These are phyloP conservation scores for Sclerotinia spermophila DNA, from an alignment of 2,329 filamentous ascomycete species.

Conservation along the genomic window DNA sequence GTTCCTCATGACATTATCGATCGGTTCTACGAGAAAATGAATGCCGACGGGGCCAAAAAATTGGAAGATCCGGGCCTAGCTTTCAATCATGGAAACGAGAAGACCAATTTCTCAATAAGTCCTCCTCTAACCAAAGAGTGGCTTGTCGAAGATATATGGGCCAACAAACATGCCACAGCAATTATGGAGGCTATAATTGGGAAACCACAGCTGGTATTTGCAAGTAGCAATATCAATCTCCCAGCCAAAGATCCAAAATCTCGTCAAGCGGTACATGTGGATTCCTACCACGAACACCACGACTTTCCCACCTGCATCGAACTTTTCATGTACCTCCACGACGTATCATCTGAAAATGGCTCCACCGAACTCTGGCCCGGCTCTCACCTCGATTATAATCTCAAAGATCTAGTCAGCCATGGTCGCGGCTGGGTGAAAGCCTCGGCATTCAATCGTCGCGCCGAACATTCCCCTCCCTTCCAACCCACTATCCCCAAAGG, in stretches of 20 bases:
- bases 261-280: slow-evolving; percentile 55
- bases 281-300: slow-evolving; percentile 55
- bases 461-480: slow-evolving; percentile 15
- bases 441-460: slow-evolving; percentile 35
- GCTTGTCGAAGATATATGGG: slow-evolving; percentile 40
- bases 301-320: slow-evolving; percentile 46
- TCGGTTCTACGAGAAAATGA: slow-evolving; percentile 5
- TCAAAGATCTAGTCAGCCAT: slow-evolving; percentile 8
- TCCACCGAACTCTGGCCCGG: slow-evolving; percentile 51
- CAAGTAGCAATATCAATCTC: slow-evolving; percentile 36
- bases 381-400: slow-evolving; percentile 37
- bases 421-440: slow-evolving; percentile 23
- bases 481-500: slow-evolving; percentile 18
- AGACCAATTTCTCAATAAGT: slow-evolving; percentile 43
- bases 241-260: slow-evolving; percentile 33
- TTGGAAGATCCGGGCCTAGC: slow-evolving; percentile 3
- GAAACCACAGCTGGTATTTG: slow-evolving; percentile 37
- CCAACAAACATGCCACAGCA: slow-evolving; percentile 38
- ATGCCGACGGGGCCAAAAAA: neutral
- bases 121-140: slow-evolving; percentile 38
- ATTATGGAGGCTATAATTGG: slow-evolving; percentile 38
- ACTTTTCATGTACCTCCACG: slow-evolving; percentile 46
- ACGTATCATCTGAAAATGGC: slow-evolving; percentile 44
- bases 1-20: slow-evolving; percentile 12
- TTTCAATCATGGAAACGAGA: slow-evolving; percentile 46